Conservation (phyloP, 257 asterid species). For the Lithospermum erythrorhizon region DNA sequence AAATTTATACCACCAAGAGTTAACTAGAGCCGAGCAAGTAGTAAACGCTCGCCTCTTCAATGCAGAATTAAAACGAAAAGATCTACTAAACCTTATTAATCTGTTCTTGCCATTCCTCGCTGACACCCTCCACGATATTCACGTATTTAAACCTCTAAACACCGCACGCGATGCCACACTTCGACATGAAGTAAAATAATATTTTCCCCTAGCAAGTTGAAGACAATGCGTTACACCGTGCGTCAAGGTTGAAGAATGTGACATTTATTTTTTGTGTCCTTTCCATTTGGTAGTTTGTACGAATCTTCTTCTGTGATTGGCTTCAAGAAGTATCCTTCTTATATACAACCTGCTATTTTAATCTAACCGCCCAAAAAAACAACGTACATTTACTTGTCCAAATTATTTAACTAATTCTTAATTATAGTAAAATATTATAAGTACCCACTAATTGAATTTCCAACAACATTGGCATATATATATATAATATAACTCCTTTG, state of each 20-base stretch:
- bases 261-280: constrained; percentile 54
- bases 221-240: constrained; percentile 19
- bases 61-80: too few species aligned
- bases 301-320: constrained; percentile 45
- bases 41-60: too few species aligned
- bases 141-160: too few species aligned
- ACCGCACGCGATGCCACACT: too few species aligned
- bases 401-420: not conserved
- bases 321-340: constrained; percentile 20
- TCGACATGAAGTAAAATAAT: constrained; percentile 1
- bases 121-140: too few species aligned
- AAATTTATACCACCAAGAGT: too few species aligned
- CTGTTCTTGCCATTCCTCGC: too few species aligned
- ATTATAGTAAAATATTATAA: too few species aligned
- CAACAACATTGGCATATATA: constrained; percentile 15
- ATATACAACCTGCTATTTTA: constrained; percentile 13
- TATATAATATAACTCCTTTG: not conserved
- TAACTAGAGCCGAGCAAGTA: too few species aligned
- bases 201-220: constrained; percentile 38
- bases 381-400: not conserved
- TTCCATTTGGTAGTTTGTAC: constrained; percentile 29
- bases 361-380: not conserved
- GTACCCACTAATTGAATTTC: constrained; percentile 13
- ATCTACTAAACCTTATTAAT: too few species aligned
- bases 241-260: constrained; percentile 30